Percentiles rank a stretch among this genome's conserved stretches.
Evolutionary conservation across 1,139 yeast species (phyloP).

Genomic region (Yamadazyma mexicana): DNA sequence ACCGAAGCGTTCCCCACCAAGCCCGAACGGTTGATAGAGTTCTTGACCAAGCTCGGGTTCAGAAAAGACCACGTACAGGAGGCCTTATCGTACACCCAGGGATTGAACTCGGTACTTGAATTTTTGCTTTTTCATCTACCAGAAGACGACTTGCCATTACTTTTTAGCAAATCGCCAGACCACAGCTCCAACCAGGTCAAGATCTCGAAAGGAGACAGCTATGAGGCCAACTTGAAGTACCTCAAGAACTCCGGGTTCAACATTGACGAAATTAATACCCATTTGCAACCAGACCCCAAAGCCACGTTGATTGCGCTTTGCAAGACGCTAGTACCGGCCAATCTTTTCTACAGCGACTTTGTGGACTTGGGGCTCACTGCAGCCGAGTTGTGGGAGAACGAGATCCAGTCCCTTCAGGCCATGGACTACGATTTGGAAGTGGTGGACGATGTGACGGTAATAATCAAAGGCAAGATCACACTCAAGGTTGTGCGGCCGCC

Average conservation of each 20-base stretch:
- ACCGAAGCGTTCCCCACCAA: slow-evolving; percentile 11
- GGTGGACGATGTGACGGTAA: slow-evolving; percentile 2
- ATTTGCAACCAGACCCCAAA: slow-evolving; percentile 50
- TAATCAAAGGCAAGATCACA: slow-evolving; percentile 18
- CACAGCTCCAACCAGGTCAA: slow-evolving; percentile 50
- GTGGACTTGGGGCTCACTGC: slow-evolving; percentile 16
- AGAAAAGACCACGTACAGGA: slow-evolving; percentile 69
- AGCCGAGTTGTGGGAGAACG: slow-evolving; percentile 67
- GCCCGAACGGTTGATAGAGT: slow-evolving; percentile 6
- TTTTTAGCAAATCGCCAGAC: slow-evolving; percentile 46
- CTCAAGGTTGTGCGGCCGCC: slow-evolving; percentile 49
- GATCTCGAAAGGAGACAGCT: slow-evolving; percentile 41
- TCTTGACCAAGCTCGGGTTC: slow-evolving; percentile 59
- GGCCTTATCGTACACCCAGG: slow-evolving; percentile 59
- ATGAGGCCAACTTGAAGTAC: slow-evolving; percentile 49
- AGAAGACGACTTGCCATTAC: slow-evolving; percentile 83
- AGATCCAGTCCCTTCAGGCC: slow-evolving; percentile 64
- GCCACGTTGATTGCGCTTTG: slow-evolving; percentile 55
- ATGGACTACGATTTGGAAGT: slow-evolving; percentile 25
- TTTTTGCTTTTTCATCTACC: slow-evolving; percentile 89
- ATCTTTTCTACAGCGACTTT: slow-evolving; percentile 7
- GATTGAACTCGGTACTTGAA: slow-evolving; percentile 62
- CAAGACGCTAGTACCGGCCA: slow-evolving; percentile 28
- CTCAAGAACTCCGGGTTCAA: slow-evolving; percentile 70
- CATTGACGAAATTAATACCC: slow-evolving; percentile 56